Percentiles rank a stretch among this genome's conserved stretches.
Conservation (phyloP, 352 stramenopile species). For the Phytophthora citrophthora region DNA sequence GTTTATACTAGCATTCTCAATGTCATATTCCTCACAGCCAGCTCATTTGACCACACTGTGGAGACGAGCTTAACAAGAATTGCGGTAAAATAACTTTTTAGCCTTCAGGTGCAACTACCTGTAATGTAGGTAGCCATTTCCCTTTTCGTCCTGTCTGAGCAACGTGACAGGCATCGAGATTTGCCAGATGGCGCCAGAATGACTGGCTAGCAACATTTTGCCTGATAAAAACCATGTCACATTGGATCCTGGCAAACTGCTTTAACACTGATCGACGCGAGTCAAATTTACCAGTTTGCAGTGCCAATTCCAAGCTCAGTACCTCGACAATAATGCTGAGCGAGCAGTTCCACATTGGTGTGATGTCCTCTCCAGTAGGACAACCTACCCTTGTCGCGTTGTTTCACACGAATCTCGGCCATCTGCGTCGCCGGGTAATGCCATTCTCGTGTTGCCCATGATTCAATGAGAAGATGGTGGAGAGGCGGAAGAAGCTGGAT, state of each 20-base stretch:
- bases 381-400: conserved; percentile 5
- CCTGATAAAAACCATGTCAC: conserved; percentile 33
- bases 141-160: conserved; percentile 15
- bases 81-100: too few species aligned
- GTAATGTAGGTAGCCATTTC: conserved; percentile 24
- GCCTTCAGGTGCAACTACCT: conserved; percentile 5
- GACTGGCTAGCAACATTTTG: conserved; percentile 25
- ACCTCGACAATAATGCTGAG: neutral
- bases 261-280: conserved; percentile 4
- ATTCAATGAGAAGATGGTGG: conserved; percentile 30
- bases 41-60: too few species aligned
- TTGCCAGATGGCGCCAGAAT: conserved; percentile 20
- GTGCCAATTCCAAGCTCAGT: neutral
- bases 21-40: too few species aligned
- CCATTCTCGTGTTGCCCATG: conserved; percentile 13
- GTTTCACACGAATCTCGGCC: conserved; percentile 27
- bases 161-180: conserved; percentile 7
- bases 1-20: too few species aligned
- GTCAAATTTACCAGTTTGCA: neutral
- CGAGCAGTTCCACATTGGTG: too few species aligned
- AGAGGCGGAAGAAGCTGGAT: conserved; percentile 18
- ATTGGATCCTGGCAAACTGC: conserved; percentile 15
- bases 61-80: too few species aligned
- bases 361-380: neutral
- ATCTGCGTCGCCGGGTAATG: conserved; percentile 9